phyloP scores from a whole-genome alignment of 2,329 filamentous ascomycete genomes.

The Fonsecaea multimorphosa region DNA sequence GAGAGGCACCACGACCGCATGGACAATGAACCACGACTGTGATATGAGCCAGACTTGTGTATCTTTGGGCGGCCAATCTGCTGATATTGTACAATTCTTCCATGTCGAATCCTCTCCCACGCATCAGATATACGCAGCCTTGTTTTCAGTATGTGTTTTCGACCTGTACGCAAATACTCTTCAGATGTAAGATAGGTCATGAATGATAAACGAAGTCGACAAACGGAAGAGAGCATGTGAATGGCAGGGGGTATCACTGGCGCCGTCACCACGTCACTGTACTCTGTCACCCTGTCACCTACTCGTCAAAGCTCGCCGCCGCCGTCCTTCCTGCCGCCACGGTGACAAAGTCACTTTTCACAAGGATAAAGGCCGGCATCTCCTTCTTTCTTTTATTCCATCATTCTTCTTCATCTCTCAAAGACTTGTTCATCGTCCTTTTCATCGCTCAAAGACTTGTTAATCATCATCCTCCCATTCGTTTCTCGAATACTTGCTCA shows the following conservation, averaged over 20 bases:
- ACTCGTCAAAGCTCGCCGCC: no score
- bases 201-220: background rate
- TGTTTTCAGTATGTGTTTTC: background rate
- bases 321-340: no score
- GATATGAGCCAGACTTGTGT: background rate
- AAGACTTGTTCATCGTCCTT: no score
- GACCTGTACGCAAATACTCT: background rate
- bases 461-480: no score
- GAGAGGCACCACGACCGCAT: conserved; percentile 1
- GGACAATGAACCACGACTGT: conserved; percentile 2
- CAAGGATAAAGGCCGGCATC: background rate
- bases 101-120: background rate
- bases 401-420: no score
- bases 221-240: background rate
- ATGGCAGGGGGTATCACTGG: background rate
- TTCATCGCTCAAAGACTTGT: no score
- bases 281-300: no score
- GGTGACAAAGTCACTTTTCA: background rate
- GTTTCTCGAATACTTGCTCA: no score
- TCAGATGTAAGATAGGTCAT: conserved; percentile 3
- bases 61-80: background rate
- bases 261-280: background rate
- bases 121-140: background rate
- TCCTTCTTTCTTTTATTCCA: background rate
- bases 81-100: background rate